These are phyloP conservation scores for Sechiopsis laciniata DNA, from an alignment of 306 rosid species.

Conservation along the genomic window DNA sequence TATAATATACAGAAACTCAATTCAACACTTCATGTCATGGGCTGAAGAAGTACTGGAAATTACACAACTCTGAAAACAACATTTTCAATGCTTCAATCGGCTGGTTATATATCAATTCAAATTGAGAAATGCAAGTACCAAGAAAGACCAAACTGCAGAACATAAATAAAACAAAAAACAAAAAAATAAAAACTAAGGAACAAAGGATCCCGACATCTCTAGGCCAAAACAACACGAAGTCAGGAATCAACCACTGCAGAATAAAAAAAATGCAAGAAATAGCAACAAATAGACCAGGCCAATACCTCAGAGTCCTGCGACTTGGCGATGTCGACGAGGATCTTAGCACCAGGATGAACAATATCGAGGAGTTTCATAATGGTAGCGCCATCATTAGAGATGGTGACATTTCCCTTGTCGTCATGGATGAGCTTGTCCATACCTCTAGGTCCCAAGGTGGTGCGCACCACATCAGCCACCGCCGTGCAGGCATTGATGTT, in stretches of 20 bases:
- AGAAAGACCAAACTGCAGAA: not conserved
- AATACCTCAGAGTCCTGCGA: constrained; percentile 96
- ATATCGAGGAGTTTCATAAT: constrained; percentile 94
- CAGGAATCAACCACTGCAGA: not conserved
- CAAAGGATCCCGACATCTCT: not conserved
- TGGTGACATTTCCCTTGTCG: constrained; percentile 82
- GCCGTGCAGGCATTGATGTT: constrained; percentile 95
- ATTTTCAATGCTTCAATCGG: too few species aligned
- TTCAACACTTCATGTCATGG: constrained; percentile 1
- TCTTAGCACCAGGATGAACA: constrained; percentile 94
- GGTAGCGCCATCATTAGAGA: constrained; percentile 95
- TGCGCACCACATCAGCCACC: constrained; percentile 85
- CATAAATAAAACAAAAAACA: not conserved
- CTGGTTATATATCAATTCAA: not conserved
- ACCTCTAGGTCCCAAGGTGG: constrained; percentile 90
- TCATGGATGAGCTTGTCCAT: constrained; percentile 98
- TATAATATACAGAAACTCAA: not conserved
- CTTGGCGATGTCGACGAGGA: constrained; percentile 90
- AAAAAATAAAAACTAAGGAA: too few species aligned
- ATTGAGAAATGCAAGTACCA: not conserved
- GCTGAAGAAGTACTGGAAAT: not conserved
- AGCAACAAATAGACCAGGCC: not conserved
- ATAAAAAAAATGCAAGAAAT: not conserved
- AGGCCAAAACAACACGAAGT: not conserved
- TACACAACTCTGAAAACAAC: not conserved